Percentiles rank a stretch among this genome's conserved stretches.
Evolutionary conservation across 768 basidiomycete species (phyloP).

Genomic region (Tulasnella sp.): DNA sequence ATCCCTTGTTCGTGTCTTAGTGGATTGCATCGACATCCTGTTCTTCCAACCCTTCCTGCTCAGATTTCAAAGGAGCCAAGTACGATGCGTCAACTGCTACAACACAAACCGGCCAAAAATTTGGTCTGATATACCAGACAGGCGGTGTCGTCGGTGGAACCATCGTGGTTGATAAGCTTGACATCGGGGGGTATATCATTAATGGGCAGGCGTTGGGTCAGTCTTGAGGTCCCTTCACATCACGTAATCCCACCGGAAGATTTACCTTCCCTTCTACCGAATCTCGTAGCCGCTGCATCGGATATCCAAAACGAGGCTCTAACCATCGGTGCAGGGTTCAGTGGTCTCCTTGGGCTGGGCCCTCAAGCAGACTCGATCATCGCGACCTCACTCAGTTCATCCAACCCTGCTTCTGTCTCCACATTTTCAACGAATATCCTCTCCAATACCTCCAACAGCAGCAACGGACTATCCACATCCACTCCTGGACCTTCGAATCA

Average conservation of each 20-base stretch:
- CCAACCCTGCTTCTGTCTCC: slow-evolving; percentile 25
- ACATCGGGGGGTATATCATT: slow-evolving; percentile 53
- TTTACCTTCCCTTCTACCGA: background rate
- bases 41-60: slow-evolving; percentile 28
- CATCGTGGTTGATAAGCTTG: slow-evolving; percentile 56
- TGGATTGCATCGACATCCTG: slow-evolving; percentile 68
- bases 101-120: slow-evolving; percentile 34
- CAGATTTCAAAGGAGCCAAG: slow-evolving; percentile 2
- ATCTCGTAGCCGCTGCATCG: slow-evolving; percentile 50
- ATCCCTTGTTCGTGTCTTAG: slow-evolving; percentile 28
- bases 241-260: no score
- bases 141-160: slow-evolving; percentile 49
- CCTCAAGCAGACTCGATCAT: slow-evolving; percentile 65
- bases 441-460: slow-evolving; percentile 42
- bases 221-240: slow-evolving; percentile 14
- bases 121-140: slow-evolving; percentile 48
- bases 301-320: slow-evolving; percentile 48
- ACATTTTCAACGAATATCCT: slow-evolving; percentile 59
- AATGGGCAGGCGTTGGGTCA: slow-evolving; percentile 58
- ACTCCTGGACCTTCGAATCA: slow-evolving; percentile 42
- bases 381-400: slow-evolving; percentile 31
- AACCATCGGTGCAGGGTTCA: slow-evolving; percentile 34
- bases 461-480: background rate
- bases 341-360: slow-evolving; percentile 64
- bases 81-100: slow-evolving; percentile 42